Conservation (phyloP, 371 early-diverging fungal genomes). For the Mucor indicus region DNA sequence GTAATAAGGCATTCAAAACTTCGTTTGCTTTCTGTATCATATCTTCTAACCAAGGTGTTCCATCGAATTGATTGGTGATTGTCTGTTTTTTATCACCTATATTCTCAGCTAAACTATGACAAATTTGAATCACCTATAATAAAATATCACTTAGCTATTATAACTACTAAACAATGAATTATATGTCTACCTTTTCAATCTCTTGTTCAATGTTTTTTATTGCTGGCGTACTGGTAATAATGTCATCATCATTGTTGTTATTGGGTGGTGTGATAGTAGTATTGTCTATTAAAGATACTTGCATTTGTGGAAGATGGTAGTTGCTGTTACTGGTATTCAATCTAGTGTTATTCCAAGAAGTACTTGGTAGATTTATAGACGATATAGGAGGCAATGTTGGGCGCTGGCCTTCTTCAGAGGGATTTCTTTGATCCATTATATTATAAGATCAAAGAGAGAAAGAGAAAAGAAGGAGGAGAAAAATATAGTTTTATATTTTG, state of each 20-base stretch:
- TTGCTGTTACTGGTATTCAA: not conserved
- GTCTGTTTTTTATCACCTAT: conserved; percentile 16
- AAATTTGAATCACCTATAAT: conserved; percentile 25
- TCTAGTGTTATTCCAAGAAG: not conserved
- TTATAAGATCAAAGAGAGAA: no score
- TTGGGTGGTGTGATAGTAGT: no score
- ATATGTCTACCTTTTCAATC: conserved; percentile 27
- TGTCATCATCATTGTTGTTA: not conserved
- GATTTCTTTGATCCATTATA: no score
- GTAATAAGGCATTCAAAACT: conserved; percentile 39
- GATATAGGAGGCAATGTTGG: no score
- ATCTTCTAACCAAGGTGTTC: conserved; percentile 40
- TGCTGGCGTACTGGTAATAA: not conserved
- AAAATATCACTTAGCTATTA: not conserved
- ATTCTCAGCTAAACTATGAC: conserved; percentile 25
- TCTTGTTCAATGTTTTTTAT: conserved; percentile 17
- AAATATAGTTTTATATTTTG: no score
- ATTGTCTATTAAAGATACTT: no score
- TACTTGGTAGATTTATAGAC: no score
- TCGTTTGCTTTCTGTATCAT: conserved; percentile 45
- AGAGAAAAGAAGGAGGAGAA: no score
- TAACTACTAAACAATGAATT: conserved; percentile 1
- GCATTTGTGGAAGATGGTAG: no score
- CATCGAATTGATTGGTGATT: conserved; percentile 3
- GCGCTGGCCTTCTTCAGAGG: no score